phyloP scores from a whole-genome alignment of 2,329 filamentous ascomycete species.

The Cladorrhinum sp. region DNA sequence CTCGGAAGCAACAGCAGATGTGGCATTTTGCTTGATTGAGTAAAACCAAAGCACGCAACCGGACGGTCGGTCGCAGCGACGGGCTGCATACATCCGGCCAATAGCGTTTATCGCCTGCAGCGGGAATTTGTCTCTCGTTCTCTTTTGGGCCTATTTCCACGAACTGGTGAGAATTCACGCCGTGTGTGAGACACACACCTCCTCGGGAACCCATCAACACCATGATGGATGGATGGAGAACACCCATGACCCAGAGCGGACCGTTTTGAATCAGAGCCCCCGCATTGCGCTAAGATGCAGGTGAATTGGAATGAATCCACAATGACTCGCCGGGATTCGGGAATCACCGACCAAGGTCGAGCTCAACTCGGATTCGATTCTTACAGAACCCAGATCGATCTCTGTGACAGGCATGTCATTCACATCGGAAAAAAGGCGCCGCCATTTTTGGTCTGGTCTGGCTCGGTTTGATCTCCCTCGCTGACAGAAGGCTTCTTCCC shows the following conservation, averaged over 20 bases:
- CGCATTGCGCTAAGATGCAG: not conserved
- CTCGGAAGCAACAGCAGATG: not conserved
- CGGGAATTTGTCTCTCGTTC: conserved; percentile 2
- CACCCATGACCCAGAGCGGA: no score
- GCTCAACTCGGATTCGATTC: no score
- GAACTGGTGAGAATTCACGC: not conserved
- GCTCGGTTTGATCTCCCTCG: not conserved
- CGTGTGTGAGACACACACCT: not conserved
- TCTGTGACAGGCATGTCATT: no score
- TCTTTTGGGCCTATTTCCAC: conserved; percentile 3
- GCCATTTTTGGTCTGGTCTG: not conserved
- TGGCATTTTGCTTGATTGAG: not conserved
- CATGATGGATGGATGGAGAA: not conserved
- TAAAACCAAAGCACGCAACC: not conserved
- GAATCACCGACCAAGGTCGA: not conserved
- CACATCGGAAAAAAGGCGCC: not conserved
- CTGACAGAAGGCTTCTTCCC: not conserved
- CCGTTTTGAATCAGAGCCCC: not conserved
- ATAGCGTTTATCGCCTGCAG: conserved; percentile 1
- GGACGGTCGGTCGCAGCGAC: not conserved
- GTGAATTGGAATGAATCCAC: conserved; percentile 1
- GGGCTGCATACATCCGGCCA: conserved; percentile 1
- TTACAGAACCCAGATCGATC: not conserved
- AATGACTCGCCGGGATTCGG: not conserved
- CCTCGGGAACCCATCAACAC: not conserved